Evolutionary conservation across 176 grass and related monocot species (phyloP).

Genomic region (Avena atlantica): DNA sequence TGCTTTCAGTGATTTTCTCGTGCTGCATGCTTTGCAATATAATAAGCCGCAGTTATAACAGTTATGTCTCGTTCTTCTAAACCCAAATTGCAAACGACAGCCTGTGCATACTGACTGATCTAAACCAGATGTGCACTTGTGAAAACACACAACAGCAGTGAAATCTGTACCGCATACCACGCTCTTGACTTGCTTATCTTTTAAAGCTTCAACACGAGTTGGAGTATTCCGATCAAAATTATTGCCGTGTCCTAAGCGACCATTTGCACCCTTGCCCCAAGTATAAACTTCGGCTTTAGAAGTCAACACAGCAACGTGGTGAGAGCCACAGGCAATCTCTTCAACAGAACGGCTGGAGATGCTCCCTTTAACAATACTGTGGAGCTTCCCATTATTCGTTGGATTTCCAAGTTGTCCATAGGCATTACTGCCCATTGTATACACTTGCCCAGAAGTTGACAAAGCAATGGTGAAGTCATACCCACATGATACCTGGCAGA

Average conservation of each 20-base stretch:
- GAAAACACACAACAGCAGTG: conserved; percentile 67
- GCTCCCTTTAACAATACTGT: conserved; percentile 61
- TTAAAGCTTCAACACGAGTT: conserved; percentile 70
- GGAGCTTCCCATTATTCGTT: conserved; percentile 57
- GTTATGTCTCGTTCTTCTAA: conserved; percentile 79
- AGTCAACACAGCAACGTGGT: conserved; percentile 78
- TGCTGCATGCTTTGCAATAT: conserved; percentile 77
- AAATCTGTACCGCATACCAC: conserved; percentile 69
- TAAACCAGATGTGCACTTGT: conserved; percentile 58
- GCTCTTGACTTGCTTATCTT: conserved; percentile 81
- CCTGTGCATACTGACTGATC: conserved; percentile 73
- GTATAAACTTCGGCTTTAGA: conserved; percentile 77
- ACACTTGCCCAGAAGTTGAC: conserved; percentile 59
- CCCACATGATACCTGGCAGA: conserved; percentile 75
- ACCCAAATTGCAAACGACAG: conserved; percentile 68
- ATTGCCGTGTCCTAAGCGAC: conserved; percentile 69
- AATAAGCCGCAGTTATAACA: conserved; percentile 85
- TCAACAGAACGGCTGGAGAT: conserved; percentile 61
- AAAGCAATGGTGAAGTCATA: conserved; percentile 64
- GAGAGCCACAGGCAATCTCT: conserved; percentile 76
- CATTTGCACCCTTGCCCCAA: conserved; percentile 78
- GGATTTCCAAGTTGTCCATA: conserved; percentile 74
- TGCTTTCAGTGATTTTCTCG: conserved; percentile 64
- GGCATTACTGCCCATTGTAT: conserved; percentile 72
- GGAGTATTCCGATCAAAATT: conserved; percentile 55